These are phyloP conservation scores for Skeletonema tropicum DNA, from an alignment of 108 stramenopile species.

Conservation along the genomic window DNA sequence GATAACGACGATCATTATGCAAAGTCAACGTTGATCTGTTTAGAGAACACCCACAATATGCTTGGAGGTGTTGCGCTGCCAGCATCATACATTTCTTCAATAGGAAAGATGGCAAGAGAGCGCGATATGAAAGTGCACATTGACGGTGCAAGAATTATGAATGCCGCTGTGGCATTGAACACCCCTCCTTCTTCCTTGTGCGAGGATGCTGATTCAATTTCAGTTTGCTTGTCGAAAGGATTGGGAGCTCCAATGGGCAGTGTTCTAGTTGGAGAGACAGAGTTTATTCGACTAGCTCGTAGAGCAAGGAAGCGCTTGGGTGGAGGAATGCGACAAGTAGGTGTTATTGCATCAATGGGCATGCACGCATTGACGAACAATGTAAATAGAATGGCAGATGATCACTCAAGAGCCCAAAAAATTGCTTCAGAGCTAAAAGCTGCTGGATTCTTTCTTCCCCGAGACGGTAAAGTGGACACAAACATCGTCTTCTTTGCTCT, in stretches of 20 bases:
- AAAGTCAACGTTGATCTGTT: conserved; percentile 78
- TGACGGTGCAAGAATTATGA: conserved; percentile 96
- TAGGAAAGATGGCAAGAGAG: conserved; percentile 68
- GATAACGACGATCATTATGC: conserved; percentile 94
- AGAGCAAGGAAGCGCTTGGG: conserved; percentile 94
- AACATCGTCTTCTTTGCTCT: conserved; percentile 88
- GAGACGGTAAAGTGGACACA: conserved; percentile 72
- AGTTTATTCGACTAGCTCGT: conserved; percentile 81
- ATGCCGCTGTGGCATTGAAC: conserved; percentile 80
- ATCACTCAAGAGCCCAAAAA: conserved; percentile 74
- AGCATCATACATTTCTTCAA: conserved; percentile 71
- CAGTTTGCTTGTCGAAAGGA: conserved; percentile 96
- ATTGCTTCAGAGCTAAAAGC: conserved; percentile 58
- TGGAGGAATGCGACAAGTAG: conserved; percentile 97
- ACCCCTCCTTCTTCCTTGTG: conserved; percentile 53
- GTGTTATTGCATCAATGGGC: conserved; percentile 92
- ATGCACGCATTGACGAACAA: conserved; percentile 86
- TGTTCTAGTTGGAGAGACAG: conserved; percentile 83
- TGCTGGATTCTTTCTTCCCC: conserved; percentile 63
- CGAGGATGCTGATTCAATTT: conserved; percentile 81
- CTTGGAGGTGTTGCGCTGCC: conserved; percentile 93
- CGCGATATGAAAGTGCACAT: conserved; percentile 73
- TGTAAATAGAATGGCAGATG: conserved; percentile 83
- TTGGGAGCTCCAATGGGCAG: conserved; percentile 95
- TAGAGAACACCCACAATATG: conserved; percentile 98